Base-by-base conservation (phyloP, 192 early-diverging fungal genomes). In the Backusella australiensis region DNA sequence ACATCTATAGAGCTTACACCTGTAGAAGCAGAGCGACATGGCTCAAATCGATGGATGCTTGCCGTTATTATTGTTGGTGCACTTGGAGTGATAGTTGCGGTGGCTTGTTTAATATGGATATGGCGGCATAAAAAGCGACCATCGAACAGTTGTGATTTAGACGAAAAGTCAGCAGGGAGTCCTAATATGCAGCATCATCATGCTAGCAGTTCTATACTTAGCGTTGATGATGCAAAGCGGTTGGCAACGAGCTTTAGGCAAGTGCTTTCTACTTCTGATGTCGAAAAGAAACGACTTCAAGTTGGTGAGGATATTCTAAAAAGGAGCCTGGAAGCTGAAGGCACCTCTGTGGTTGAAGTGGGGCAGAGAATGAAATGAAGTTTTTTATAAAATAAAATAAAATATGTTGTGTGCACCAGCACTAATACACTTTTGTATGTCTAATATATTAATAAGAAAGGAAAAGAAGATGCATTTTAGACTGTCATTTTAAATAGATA, bases 91-190 rank as follows among this genome's bases (percentile, higher is more conserved):
- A 3, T 63, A 4, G 56, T 63, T 29, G 56, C 56, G 7, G 56
- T 63, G 21, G 56, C 56, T 63, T 63, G 56, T 63, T 29, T 63
- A 63, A 12, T 63, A 63, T 63, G 56, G 56, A 14, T 63, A 29
- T 63, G 56, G 56, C 56, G 56, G 23, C 23, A 63, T 63, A 63
- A 63, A 63, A 63, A 63, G 11, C 56, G 56, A 63, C 56, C 8
- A 26, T 63, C 23, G 0, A 29, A 11, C 3, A 29, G 56, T 63
- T 63, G 23, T 26, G 56, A 63, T 63, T 63, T 63, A 63, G 56
- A 63, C 26, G 56, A 63, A 63, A 63, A 63, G 56, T 63, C 56
- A 63, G 56, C 56, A 63, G 56, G 56, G 56, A 63, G 21, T 63
- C 56, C 56, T 12, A 8, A 63, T 63, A 63, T 63, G 56, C 56